Evolutionary conservation across 257 asterid genomes (phyloP).

Genomic region (Solanum medicagineum): DNA sequence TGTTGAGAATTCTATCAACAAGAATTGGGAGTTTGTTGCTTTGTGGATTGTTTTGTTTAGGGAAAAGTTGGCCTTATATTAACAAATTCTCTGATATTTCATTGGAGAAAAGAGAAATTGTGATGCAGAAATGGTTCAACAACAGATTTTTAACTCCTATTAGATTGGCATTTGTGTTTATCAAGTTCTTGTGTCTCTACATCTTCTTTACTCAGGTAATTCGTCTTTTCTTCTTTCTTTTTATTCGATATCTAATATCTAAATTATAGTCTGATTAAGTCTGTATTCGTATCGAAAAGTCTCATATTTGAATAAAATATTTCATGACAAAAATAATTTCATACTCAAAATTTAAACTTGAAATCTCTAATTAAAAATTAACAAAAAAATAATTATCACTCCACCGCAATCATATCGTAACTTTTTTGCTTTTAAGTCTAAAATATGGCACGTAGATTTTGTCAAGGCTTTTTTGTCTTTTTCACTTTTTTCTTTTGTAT

Average conservation of each 20-base stretch:
- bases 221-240: not conserved
- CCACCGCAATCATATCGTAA: rapidly evolving
- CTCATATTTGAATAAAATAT: not conserved
- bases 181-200: slow-evolving; percentile 52
- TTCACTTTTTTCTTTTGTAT: not conserved
- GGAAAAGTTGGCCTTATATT: slow-evolving; percentile 44
- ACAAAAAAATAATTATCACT: not conserved
- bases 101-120: slow-evolving; percentile 48
- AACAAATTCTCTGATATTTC: slow-evolving; percentile 43
- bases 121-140: slow-evolving; percentile 47
- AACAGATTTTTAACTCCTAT: slow-evolving; percentile 48
- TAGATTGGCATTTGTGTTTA: slow-evolving; percentile 60
- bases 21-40: slow-evolving; percentile 57
- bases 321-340: not conserved
- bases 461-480: not conserved
- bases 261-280: not conserved
- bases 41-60: slow-evolving; percentile 41
- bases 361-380: not conserved
- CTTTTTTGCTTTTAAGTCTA: not conserved
- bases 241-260: not conserved
- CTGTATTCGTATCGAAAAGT: not conserved
- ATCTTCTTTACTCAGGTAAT: slow-evolving; percentile 61
- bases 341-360: not conserved
- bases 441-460: not conserved
- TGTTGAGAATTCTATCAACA: slow-evolving; percentile 41